These are phyloP conservation scores for Penicillium sp. DNA, from an alignment of 2,329 filamentous ascomycete genomes.

Conservation along the genomic window DNA sequence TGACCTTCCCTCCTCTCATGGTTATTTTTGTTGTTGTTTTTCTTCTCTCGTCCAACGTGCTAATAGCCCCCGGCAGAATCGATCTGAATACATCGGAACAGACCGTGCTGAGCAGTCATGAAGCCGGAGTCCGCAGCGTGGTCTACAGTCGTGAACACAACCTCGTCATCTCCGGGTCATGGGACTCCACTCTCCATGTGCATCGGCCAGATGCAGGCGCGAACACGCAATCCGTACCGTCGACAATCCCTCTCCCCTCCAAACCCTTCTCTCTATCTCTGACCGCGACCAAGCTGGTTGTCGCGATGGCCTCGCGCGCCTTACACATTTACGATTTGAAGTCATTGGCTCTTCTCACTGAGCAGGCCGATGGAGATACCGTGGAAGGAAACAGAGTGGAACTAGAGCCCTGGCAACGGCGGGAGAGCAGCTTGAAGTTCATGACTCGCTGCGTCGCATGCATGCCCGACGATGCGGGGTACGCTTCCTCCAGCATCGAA, in stretches of 20 bases:
- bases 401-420: constrained; percentile 80
- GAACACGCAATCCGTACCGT: constrained; percentile 48
- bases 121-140: constrained; percentile 72
- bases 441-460: constrained; percentile 89
- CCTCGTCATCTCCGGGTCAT: constrained; percentile 81
- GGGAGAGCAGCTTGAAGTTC: constrained; percentile 92
- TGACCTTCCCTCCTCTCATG: too few species aligned
- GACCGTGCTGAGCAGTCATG: constrained; percentile 70
- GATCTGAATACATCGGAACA: constrained; percentile 67
- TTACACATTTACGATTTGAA: constrained; percentile 90
- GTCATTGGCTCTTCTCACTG: constrained; percentile 52
- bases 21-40: too few species aligned
- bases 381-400: constrained; percentile 38
- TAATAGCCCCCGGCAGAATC: constrained; percentile 44
- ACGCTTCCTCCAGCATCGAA: constrained; percentile 87
- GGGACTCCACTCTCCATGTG: constrained; percentile 86
- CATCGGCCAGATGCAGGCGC: constrained; percentile 54
- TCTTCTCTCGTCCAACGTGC: constrained; percentile 54
- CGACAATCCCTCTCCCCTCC: constrained; percentile 65
- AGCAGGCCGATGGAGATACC: constrained; percentile 40
- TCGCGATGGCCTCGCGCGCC: constrained; percentile 91
- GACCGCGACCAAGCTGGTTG: constrained; percentile 79
- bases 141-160: constrained; percentile 72
- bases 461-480: constrained; percentile 94
- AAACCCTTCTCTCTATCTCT: constrained; percentile 82